Conservation (phyloP, 495 filamentous ascomycete genomes). For the Aspergillus bertholletiae region DNA sequence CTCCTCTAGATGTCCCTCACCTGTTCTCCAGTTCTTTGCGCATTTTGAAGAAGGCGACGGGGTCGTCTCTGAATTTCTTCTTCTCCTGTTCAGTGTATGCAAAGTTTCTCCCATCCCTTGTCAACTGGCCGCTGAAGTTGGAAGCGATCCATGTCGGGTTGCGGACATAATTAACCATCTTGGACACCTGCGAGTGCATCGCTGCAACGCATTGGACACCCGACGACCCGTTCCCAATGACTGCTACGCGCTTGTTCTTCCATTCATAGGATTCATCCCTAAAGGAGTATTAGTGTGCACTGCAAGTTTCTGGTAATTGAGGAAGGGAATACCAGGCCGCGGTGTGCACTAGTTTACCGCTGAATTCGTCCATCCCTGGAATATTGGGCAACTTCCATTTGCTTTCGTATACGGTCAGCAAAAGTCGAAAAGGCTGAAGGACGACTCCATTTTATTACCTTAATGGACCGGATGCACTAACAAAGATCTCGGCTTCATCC, state of each 20-base stretch:
- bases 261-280: constrained; percentile 33
- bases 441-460: not conserved
- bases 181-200: not conserved
- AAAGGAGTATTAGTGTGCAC: not conserved
- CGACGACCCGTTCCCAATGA: constrained; percentile 49
- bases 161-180: not conserved
- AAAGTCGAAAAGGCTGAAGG: not conserved
- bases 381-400: constrained; percentile 46
- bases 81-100: constrained; percentile 26
- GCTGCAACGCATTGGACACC: constrained; percentile 53
- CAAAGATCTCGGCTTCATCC: not conserved
- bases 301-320: not conserved
- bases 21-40: not conserved
- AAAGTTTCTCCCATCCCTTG: constrained; percentile 23
- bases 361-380: constrained; percentile 39
- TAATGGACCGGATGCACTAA: not conserved
- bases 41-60: not conserved
- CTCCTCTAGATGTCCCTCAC: not conserved
- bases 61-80: constrained; percentile 8
- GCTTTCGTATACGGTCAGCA: constrained; percentile 1
- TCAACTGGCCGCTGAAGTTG: constrained; percentile 19
- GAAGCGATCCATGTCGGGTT: constrained; percentile 1
- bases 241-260: constrained; percentile 43
- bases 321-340: constrained; percentile 34
- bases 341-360: constrained; percentile 30